Evolutionary conservation across 139 green algal genomes (phyloP).

Genomic region (Pycnococcus provasolii): DNA sequence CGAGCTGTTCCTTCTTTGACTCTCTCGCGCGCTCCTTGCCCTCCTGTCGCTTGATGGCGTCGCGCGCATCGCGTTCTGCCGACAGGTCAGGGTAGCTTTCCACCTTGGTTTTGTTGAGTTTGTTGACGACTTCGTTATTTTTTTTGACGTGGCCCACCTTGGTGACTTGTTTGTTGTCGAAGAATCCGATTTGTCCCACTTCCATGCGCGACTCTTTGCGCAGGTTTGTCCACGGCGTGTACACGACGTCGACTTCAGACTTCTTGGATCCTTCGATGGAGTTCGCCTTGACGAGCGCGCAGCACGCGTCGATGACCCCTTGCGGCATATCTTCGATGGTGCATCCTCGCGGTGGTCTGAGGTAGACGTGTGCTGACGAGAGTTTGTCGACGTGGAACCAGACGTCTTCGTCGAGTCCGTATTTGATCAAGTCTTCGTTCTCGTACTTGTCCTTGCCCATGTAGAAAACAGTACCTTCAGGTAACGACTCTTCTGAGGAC

Average conservation of each 20-base stretch:
- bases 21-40: conserved; percentile 6
- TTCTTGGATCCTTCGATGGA: conserved; percentile 83
- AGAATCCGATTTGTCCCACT: conserved; percentile 78
- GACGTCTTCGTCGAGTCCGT: conserved; percentile 61
- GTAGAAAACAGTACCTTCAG: conserved; percentile 53
- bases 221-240: conserved; percentile 86
- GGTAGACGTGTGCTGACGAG: conserved; percentile 91
- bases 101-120: conserved; percentile 76
- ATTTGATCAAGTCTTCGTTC: conserved; percentile 87
- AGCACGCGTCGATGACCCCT: conserved; percentile 78
- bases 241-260: conserved; percentile 75
- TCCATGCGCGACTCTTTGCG: conserved; percentile 69
- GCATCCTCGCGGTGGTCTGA: conserved; percentile 55
- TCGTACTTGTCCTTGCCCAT: conserved; percentile 80
- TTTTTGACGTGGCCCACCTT: conserved; percentile 53
- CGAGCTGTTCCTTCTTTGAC: conserved; percentile 23
- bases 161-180: conserved; percentile 56
- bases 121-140: conserved; percentile 84
- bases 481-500: too few relatives aligned
- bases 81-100: conserved; percentile 69
- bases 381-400: conserved; percentile 94
- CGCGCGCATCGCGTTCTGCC: conserved; percentile 49
- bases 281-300: conserved; percentile 87
- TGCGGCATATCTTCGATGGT: conserved; percentile 60
- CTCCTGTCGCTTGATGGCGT: conserved; percentile 17